Evolutionary conservation across 2,329 filamentous ascomycete genomes (phyloP), one percentile per base, ranked within the genome.

Genomic region (Botrytis deweyae): DNA sequence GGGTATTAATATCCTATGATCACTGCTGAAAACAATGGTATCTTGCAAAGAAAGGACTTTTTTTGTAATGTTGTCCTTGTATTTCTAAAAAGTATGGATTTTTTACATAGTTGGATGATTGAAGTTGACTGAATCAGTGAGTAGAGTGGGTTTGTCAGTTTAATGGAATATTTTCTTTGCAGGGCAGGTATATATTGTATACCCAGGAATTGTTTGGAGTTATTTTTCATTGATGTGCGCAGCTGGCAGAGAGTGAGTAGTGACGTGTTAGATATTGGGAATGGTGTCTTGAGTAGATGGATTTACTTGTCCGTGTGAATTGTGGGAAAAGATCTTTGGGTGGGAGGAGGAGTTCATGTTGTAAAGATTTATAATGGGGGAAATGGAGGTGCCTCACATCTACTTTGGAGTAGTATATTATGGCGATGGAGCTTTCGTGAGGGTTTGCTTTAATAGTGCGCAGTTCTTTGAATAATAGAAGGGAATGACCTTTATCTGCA

Each of bases 121-220:
- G 49, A 8, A 25, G 25, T 52, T n/a, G 49, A n/a, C 25, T 52
- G 10, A n/a, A 12, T 52, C 10, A 14, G 49, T n/a, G 49, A 14
- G 10, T 2, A 25, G 20, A 14, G 49, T n/a, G 42, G 18, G 42
- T 18, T 2, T 12, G 40, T 42, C 2, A 42, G 40, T 42, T 14
- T 42, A 4, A 14, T 4, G 12, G 10, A 14, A 12, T 14, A 3
- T 2, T 40, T 40, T 40, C 40, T 40, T 40, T 14, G 40, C 14
- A 40, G 12, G 40, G 3, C 12, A 16, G 6, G 12, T n/a, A n/a
- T 14, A 1, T n/a, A n/a, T n/a, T 7, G 6, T 16, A 52, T 52
- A 52, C 2, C 1, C 1, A n/a, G 5, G 5, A 16, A 3, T n/a
- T 14, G 12, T 7, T 7, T 3, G 49, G 12, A n/a, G 25, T n/a